These are phyloP conservation scores for Talaromyces pinophilus DNA, from an alignment of 2,329 filamentous ascomycete species.

Conservation along the genomic window DNA sequence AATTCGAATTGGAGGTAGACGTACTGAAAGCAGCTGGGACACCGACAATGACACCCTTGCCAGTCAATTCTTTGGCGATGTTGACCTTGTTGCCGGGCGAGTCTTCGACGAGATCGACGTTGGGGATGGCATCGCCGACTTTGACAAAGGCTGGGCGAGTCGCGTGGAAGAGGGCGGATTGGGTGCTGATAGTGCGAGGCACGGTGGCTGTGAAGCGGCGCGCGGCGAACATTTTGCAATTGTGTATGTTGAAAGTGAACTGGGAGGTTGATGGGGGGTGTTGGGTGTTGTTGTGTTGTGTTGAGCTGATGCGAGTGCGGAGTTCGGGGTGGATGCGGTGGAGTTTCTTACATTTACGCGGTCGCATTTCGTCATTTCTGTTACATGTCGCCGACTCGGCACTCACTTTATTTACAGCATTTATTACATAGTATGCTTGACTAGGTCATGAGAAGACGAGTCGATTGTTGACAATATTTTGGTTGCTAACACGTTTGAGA, in stretches of 20 bases:
- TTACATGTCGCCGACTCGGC: background rate
- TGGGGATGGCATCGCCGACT: constrained; percentile 76
- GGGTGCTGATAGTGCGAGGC: constrained; percentile 34
- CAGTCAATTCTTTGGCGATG: constrained; percentile 73
- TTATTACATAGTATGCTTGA: too few relatives aligned
- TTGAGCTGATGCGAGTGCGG: background rate
- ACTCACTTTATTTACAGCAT: background rate
- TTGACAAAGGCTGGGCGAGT: constrained; percentile 58
- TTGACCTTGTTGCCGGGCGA: constrained; percentile 93
- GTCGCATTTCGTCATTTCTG: constrained; percentile 1
- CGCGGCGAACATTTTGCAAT: constrained; percentile 38
- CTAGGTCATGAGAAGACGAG: background rate
- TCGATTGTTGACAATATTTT: background rate
- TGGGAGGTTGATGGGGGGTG: background rate
- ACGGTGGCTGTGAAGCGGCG: constrained; percentile 38
- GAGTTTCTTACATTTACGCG: background rate
- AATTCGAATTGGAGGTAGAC: constrained; percentile 28
- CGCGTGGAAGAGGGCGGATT: constrained; percentile 42
- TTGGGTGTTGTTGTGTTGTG: background rate
- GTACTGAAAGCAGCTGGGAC: constrained; percentile 76
- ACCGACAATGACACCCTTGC: constrained; percentile 79
- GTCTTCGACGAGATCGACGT: constrained; percentile 75
- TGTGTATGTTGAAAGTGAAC: background rate
- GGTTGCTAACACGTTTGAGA: background rate
- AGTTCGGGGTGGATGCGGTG: background rate